A percentile compares a stretch with the other conserved stretches of the same genome.
Conservation (phyloP, 768 basidiomycete species). For the Leccinum subtestaceum region DNA sequence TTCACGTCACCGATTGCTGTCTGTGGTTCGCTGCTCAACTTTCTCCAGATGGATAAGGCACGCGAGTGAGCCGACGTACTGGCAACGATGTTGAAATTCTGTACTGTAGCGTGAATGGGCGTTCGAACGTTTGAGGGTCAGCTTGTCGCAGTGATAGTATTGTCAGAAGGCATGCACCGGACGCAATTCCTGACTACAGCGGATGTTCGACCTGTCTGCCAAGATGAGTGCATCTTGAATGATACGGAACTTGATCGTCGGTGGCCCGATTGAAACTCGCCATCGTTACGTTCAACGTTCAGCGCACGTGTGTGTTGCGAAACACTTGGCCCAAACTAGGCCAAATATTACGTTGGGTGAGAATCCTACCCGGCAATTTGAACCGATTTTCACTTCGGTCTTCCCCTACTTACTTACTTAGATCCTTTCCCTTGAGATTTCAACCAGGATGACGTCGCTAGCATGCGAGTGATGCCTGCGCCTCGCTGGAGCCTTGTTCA, state of each 20-base stretch:
- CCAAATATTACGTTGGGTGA: not conserved
- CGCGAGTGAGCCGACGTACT: not conserved
- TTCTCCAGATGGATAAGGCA: not conserved
- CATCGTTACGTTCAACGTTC: not conserved
- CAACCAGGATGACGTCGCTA: too few species aligned
- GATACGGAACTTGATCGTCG: not conserved
- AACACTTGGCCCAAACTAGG: not conserved
- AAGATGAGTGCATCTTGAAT: not conserved
- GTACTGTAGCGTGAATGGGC: not conserved
- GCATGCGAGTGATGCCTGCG: too few species aligned
- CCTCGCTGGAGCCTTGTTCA: too few species aligned
- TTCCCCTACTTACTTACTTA: too few species aligned
- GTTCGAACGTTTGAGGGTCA: not conserved
- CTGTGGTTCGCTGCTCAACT: not conserved
- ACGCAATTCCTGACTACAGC: not conserved
- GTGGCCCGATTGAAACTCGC: not conserved
- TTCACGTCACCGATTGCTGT: too few species aligned
- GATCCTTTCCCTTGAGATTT: too few species aligned
- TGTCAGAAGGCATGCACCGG: not conserved
- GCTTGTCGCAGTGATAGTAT: not conserved
- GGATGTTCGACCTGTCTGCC: not conserved
- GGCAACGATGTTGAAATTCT: not conserved
- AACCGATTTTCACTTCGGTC: too few species aligned
- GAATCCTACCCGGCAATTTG: too few species aligned
- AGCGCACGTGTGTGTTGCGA: not conserved